These are phyloP conservation scores for Murraya koenigii DNA, from an alignment of 345 rosid species.

Conservation along the genomic window DNA sequence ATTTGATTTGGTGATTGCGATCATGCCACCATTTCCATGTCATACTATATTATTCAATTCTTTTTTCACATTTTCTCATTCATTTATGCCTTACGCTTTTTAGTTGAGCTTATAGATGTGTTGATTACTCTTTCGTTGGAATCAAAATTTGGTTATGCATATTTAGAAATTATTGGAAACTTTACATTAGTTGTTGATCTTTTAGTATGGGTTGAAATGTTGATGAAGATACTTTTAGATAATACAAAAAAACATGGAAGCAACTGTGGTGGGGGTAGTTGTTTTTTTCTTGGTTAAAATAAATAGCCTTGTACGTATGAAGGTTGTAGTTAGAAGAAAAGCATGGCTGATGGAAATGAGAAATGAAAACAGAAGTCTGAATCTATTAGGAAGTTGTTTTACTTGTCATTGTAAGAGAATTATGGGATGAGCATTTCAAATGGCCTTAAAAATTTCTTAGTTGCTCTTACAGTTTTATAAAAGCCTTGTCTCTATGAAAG, in stretches of 20 bases:
- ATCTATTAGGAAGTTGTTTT: not conserved
- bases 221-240: not conserved
- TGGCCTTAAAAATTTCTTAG: not conserved
- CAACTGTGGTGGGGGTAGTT: not conserved
- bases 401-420: not conserved
- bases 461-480: not conserved
- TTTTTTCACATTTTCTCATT: constrained; percentile 2
- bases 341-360: not conserved
- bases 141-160: not conserved
- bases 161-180: constrained; percentile 1
- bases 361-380: not conserved
- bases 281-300: not conserved
- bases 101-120: not conserved
- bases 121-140: not conserved
- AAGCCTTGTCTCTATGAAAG: not conserved
- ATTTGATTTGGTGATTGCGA: constrained; percentile 18
- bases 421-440: not conserved
- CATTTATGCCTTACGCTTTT: not conserved
- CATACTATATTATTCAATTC: not conserved
- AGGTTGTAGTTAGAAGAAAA: not conserved
- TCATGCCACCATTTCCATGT: constrained; percentile 2
- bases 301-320: not conserved
- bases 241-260: not conserved
- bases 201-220: constrained; percentile 5
- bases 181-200: not conserved